Base-by-base conservation (phyloP, 2,329 filamentous ascomycete species). In the Colletotrichum magnum region DNA sequence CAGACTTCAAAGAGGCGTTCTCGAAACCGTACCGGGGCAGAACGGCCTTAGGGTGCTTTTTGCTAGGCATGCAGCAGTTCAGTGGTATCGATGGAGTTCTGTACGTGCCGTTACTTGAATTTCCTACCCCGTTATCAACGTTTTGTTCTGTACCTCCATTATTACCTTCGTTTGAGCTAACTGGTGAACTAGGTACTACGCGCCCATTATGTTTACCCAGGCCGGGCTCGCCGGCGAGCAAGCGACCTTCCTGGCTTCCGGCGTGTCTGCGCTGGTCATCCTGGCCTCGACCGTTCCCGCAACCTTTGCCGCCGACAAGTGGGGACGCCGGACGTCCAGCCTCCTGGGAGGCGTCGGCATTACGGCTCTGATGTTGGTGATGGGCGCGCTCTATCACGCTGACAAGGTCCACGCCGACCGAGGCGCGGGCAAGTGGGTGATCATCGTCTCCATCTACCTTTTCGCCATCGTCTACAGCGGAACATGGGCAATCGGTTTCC, bases 41-140 rank as follows among this genome's bases (percentile, higher is more conserved):
- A 2, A 87, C 86, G 1, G 74, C 81, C 0, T 83, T 90, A 18
- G 88, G 84, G 1, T 83, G 87, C 6, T 90, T 90, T 66, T 77
- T 91, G 24, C 84, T 91, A 80, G 85, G 80, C 0, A 86, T 89
- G 79, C 86, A 89, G 67, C 89, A 91, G 56, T 80, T 90, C 12
- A 85, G 81, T 18, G 88, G 89, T 0, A 90, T 91, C 47, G 89
- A 91, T 45, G 89, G 87, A 0, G 84, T 91, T 0, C 79, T 90
- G 2, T 90, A 18, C 18, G 18, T 18, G 18, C 18, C 18, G 18
- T 18, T 18, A 18, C 18, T 18, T 18, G 18, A 18, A 18, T 18
- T 18, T 18, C 18, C 18, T 18, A 18, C 18, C 18, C 18, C 18
- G 18, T 18, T 18, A 18, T 18, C 18, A 18, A 18, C 18, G 18